These are phyloP conservation scores for Uronychia binucleata DNA, from an alignment of 73 alveolate genomes.

Conservation along the genomic window DNA sequence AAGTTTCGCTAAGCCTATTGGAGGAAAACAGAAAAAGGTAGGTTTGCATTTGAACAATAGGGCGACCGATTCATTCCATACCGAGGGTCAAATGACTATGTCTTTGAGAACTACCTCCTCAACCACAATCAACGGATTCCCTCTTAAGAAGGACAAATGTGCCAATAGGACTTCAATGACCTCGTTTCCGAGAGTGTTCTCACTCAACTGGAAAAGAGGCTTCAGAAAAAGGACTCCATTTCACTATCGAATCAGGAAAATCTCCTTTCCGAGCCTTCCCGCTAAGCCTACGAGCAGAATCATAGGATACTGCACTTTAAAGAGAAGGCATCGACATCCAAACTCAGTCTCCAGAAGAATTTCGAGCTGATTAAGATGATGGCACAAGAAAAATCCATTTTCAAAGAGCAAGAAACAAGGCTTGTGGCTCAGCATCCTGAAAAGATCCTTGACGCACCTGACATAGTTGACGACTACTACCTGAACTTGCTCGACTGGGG, in stretches of 20 bases:
- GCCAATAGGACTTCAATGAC: not conserved
- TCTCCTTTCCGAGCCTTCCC: too few species aligned
- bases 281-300: not conserved
- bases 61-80: conserved; percentile 44
- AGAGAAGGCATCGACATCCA: conserved; percentile 24
- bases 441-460: conserved; percentile 94
- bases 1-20: not conserved
- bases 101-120: conserved; percentile 20
- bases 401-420: conserved; percentile 28
- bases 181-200: not conserved
- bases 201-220: conserved; percentile 14
- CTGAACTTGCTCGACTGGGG: conserved; percentile 92
- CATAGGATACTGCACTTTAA: conserved; percentile 38
- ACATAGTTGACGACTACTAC: conserved; percentile 87
- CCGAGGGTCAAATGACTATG: conserved; percentile 36
- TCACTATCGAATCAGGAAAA: conserved; percentile 9
- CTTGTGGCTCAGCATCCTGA: conserved; percentile 80
- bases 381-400: conserved; percentile 27
- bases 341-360: conserved; percentile 18
- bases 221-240: not conserved
- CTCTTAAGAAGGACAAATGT: conserved; percentile 7
- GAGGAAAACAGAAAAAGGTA: too few species aligned
- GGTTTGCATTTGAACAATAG: not conserved
- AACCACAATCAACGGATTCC: not conserved
- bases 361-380: conserved; percentile 15